These are phyloP conservation scores for Bauhinia variegata DNA, from an alignment of 306 rosid species.

Conservation along the genomic window DNA sequence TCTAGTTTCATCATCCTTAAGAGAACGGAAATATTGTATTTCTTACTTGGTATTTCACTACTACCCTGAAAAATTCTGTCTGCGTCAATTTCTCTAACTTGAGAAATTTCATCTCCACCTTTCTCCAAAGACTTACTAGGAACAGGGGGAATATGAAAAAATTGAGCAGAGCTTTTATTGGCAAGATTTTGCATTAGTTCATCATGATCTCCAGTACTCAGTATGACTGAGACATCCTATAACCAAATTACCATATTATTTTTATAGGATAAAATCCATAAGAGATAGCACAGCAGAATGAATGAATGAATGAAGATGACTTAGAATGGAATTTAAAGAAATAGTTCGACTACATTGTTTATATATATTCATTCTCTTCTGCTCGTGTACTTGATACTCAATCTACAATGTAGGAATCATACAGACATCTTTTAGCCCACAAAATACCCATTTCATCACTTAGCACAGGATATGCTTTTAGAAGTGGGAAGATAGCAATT, in stretches of 20 bases:
- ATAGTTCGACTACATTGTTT: slow-evolving; percentile 11
- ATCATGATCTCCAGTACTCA: slow-evolving; percentile 84
- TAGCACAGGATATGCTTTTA: no score
- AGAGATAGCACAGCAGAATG: slow-evolving; percentile 21
- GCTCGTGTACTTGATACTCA: background rate
- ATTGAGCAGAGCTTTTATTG: slow-evolving; percentile 64
- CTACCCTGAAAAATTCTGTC: slow-evolving; percentile 44
- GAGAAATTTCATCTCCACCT: slow-evolving; percentile 46
- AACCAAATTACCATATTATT: slow-evolving; percentile 37
- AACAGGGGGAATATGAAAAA: slow-evolving; percentile 77
- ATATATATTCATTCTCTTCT: background rate
- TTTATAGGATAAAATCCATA: slow-evolving; percentile 28
- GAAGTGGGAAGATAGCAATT: no score
- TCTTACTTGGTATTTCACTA: slow-evolving; percentile 57
- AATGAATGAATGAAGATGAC: slow-evolving; percentile 9
- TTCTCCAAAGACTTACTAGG: slow-evolving; percentile 46
- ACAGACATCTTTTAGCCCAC: no score
- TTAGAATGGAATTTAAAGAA: slow-evolving; percentile 16
- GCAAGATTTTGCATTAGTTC: slow-evolving; percentile 77
- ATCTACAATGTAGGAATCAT: background rate
- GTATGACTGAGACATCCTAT: slow-evolving; percentile 78
- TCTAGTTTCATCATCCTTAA: slow-evolving; percentile 18
- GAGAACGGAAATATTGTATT: slow-evolving; percentile 19
- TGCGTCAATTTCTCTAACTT: slow-evolving; percentile 43
- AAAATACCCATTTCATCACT: no score